Base-by-base conservation (phyloP, 179 eudicot genomes). In the Sideroxylon spinosum region DNA sequence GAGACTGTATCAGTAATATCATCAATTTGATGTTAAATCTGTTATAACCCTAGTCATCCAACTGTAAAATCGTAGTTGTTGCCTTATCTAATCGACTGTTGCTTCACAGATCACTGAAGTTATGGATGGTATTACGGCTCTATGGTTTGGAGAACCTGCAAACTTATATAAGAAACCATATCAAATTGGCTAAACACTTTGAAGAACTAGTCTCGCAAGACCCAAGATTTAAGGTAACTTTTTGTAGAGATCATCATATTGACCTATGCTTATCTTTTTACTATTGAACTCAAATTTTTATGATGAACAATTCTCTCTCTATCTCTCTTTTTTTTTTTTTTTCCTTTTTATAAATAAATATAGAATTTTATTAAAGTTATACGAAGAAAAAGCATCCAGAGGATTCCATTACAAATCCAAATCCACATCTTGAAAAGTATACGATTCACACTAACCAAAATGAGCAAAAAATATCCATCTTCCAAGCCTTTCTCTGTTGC, bases 111-210 rank as follows among this genome's bases (percentile, higher is more conserved):
- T 90, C 98, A 60, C 77, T 95, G 78, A 95, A 95, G 79, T 84
- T 95, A 28, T 95, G 99, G 99, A 90, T 95, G 98, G 97, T 95
- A n/a, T 68, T 95, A 80, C 83, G 99, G 66, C 85, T 93, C 53
- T 95, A 95, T 68, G 99, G 99, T 75, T 68, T 85, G 78, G 97
- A 93, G 37, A 92, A 92, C 55, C 76, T 95, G 82, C 98, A 88
- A 75, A 82, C 95, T 53, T 95, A 91, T 84, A 87, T 93, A 80
- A 89, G 98, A 88, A 95, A 92, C 84, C 99, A 95, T 81, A 83
- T 95, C 68, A 82, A 84, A 61, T 77, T 95, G 84, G 99, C 99
- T 63, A 87, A 84, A 80, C 88, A 78, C 16, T 95, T 93, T 74
- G 95, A 95, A 86, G 90, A 88, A 59, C 91, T 91, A 67, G 88